Conservation (phyloP, 2,329 filamentous ascomycete genomes). For the Helotiales sp. region DNA sequence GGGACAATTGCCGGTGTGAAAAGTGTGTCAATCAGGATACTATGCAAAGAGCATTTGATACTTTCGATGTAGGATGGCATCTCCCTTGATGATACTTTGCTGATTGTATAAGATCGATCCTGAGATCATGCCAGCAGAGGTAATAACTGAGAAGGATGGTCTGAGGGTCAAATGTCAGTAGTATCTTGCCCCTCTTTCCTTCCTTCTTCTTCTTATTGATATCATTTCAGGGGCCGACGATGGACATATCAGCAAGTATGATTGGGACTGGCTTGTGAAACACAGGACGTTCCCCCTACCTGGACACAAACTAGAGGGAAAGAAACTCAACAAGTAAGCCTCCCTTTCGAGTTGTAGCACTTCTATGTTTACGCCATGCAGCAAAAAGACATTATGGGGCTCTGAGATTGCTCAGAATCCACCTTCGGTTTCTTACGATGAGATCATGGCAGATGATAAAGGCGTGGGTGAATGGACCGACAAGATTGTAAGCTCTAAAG, state of each 20-base stretch:
- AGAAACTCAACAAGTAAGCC: slow-evolving; percentile 19
- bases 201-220: background rate
- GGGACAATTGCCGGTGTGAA: slow-evolving; percentile 72
- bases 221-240: slow-evolving; percentile 56
- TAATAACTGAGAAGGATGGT: slow-evolving; percentile 38
- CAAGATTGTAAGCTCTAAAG: slow-evolving; percentile 58
- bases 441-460: slow-evolving; percentile 56
- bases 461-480: slow-evolving; percentile 63
- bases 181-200: too few species aligned
- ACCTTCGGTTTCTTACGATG: slow-evolving; percentile 60
- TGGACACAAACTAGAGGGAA: slow-evolving; percentile 29
- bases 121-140: slow-evolving; percentile 38
- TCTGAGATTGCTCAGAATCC: slow-evolving; percentile 42
- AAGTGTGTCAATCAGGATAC: slow-evolving; percentile 70
- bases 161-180: slow-evolving; percentile 52
- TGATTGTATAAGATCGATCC: slow-evolving; percentile 44
- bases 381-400: slow-evolving; percentile 41
- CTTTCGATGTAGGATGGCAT: slow-evolving; percentile 56
- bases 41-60: slow-evolving; percentile 67
- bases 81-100: slow-evolving; percentile 8
- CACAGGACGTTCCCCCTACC: slow-evolving; percentile 40
- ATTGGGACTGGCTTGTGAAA: slow-evolving; percentile 59
- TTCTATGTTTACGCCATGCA: background rate
- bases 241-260: slow-evolving; percentile 67
- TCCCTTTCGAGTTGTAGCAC: background rate